Evolutionary conservation across 768 basidiomycete species (phyloP).

Genomic region (Paxillus involutus): DNA sequence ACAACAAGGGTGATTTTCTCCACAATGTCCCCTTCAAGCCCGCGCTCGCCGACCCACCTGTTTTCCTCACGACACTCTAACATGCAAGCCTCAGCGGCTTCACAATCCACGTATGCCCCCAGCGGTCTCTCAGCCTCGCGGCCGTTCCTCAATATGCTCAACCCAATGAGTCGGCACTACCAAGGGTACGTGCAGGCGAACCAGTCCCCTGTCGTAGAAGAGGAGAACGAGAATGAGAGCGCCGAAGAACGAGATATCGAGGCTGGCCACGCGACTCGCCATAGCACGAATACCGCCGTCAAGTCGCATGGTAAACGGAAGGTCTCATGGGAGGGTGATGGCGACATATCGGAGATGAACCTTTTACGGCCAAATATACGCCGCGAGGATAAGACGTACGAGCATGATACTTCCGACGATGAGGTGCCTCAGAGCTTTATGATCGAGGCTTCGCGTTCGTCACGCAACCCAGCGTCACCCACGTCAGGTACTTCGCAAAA

Average conservation of each 20-base stretch:
- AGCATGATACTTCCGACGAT: constrained; percentile 69
- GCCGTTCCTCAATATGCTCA: constrained; percentile 80
- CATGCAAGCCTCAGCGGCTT: constrained; percentile 8
- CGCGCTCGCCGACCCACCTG: constrained; percentile 19
- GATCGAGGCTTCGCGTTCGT: constrained; percentile 60
- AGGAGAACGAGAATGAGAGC: constrained; percentile 48
- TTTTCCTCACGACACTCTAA: constrained; percentile 18
- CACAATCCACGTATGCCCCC: constrained; percentile 30
- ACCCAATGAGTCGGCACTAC: constrained; percentile 73
- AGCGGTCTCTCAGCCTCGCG: constrained; percentile 54
- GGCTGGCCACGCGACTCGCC: constrained; percentile 48
- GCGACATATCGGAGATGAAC: constrained; percentile 54
- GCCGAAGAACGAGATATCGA: constrained; percentile 57
- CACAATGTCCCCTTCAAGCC: constrained; percentile 14
- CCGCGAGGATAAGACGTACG: constrained; percentile 58
- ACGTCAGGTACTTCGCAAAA: constrained; percentile 30
- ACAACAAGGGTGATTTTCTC: neutral
- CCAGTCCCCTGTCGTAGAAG: constrained; percentile 75
- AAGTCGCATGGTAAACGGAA: constrained; percentile 48
- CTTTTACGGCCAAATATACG: constrained; percentile 71
- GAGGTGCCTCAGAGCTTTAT: constrained; percentile 86
- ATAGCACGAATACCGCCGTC: constrained; percentile 28
- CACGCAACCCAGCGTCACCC: constrained; percentile 38
- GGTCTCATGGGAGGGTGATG: constrained; percentile 58
- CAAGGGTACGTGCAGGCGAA: constrained; percentile 76